Evolutionary conservation across 164 flowering plant species (phyloP).

Genomic region (Protea cynaroides): DNA sequence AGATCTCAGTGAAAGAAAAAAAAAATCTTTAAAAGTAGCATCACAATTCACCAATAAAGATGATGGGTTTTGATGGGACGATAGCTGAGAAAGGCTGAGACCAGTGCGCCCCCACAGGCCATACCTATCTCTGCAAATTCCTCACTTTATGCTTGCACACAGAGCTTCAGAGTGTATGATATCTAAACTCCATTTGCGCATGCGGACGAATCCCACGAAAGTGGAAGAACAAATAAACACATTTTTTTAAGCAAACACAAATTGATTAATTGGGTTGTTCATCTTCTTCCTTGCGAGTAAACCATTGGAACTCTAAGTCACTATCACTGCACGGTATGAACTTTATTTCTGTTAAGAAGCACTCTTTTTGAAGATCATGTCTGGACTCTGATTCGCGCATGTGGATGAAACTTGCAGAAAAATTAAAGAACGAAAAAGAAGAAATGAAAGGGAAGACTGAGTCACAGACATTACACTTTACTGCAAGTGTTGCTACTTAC

Average conservation of each 20-base stretch:
- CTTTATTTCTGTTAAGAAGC: too few species aligned
- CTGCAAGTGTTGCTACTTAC: not conserved
- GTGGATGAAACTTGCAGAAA: too few species aligned
- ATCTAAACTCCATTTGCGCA: too few species aligned
- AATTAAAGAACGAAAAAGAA: too few species aligned
- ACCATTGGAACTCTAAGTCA: slow-evolving; percentile 14
- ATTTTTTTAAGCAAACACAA: not conserved
- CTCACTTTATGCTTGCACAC: too few species aligned
- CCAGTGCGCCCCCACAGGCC: too few species aligned
- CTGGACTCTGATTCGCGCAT: too few species aligned
- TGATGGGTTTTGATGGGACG: slow-evolving; percentile 7
- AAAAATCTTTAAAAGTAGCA: not conserved
- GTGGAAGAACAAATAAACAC: slow-evolving; percentile 4
- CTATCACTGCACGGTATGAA: slow-evolving; percentile 2
- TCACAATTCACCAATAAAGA: slow-evolving; percentile 1
- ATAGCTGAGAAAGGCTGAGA: too few species aligned
- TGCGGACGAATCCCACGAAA: slow-evolving; percentile 30
- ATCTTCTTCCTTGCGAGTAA: too few species aligned
- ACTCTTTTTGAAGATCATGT: too few species aligned
- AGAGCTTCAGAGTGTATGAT: too few species aligned
- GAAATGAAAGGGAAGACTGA: not conserved
- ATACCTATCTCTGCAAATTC: too few species aligned
- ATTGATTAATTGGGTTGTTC: slow-evolving; percentile 1
- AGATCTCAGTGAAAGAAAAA: not conserved
- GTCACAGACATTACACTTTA: not conserved